These are phyloP conservation scores for cucumber (Cucumis sativus) DNA, from an alignment of 306 rosid species.

Conservation along the genomic window DNA sequence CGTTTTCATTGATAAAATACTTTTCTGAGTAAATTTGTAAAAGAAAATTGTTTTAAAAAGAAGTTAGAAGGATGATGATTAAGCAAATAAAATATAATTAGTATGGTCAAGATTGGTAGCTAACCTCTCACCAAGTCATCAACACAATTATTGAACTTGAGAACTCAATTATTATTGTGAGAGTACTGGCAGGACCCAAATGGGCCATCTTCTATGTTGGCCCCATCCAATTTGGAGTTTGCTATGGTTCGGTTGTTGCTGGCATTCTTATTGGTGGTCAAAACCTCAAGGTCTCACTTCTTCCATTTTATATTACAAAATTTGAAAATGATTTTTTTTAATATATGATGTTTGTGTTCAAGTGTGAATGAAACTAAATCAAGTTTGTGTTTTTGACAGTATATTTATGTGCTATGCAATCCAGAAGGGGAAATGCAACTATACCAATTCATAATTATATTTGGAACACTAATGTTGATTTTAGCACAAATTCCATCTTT, in stretches of 20 bases:
- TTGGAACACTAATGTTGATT: slow-evolving; percentile 32
- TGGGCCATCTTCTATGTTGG: slow-evolving; percentile 65
- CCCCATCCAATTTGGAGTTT: slow-evolving; percentile 53
- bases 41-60: too few relatives aligned
- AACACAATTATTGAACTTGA: too few relatives aligned
- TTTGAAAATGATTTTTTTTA: too few relatives aligned
- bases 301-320: background rate
- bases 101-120: too few relatives aligned
- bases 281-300: slow-evolving; percentile 37
- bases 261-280: slow-evolving; percentile 69
- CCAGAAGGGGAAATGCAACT: slow-evolving; percentile 61
- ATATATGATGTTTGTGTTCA: too few relatives aligned
- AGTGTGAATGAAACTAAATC: too few relatives aligned
- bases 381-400: slow-evolving; percentile 18
- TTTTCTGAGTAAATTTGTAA: too few relatives aligned
- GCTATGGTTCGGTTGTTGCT: slow-evolving; percentile 58
- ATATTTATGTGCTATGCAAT: slow-evolving; percentile 44
- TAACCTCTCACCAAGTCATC: too few relatives aligned
- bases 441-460: slow-evolving; percentile 38
- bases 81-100: too few relatives aligned
- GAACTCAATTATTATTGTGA: background rate
- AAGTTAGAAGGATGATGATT: too few relatives aligned
- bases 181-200: slow-evolving; percentile 39
- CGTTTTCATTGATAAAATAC: background rate
- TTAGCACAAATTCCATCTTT: slow-evolving; percentile 83